A percentile compares a stretch with the other conserved stretches of the same genome.
Evolutionary conservation across 75 land plant genomes (phyloP).

Genomic region (Picea glauca): DNA sequence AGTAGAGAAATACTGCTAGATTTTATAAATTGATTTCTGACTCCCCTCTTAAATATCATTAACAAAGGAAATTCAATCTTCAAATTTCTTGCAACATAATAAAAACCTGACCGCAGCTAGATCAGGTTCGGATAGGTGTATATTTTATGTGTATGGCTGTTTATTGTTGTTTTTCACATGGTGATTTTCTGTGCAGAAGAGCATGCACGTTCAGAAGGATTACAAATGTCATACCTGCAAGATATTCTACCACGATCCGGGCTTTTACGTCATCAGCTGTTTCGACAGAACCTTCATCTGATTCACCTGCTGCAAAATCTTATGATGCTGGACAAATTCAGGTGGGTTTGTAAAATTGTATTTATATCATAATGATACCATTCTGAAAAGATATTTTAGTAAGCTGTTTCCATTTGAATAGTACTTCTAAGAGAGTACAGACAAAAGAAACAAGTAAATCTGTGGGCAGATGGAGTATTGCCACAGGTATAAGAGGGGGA

Average conservation of each 20-base stretch:
- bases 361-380: too few species aligned
- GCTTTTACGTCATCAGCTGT: constrained; percentile 50
- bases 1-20: too few species aligned
- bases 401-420: not conserved
- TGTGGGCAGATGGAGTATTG: too few species aligned
- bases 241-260: not conserved
- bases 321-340: constrained; percentile 96
- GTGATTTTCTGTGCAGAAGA: not conserved
- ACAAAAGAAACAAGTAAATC: not conserved
- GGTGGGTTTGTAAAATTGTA: constrained; percentile 25
- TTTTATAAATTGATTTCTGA: too few species aligned
- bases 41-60: not conserved
- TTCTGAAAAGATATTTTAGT: not conserved
- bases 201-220: not conserved
- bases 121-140: not conserved
- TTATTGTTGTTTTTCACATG: not conserved
- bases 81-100: not conserved
- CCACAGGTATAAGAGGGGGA: too few species aligned
- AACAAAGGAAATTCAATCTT: not conserved
- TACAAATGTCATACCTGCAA: not conserved
- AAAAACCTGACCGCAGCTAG: not conserved
- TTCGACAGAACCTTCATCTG: constrained; percentile 48
- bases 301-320: constrained; percentile 33
- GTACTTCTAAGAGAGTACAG: not conserved
- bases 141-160: not conserved